Conservation (phyloP, 257 asterid species). For the Lycium barbarum region DNA sequence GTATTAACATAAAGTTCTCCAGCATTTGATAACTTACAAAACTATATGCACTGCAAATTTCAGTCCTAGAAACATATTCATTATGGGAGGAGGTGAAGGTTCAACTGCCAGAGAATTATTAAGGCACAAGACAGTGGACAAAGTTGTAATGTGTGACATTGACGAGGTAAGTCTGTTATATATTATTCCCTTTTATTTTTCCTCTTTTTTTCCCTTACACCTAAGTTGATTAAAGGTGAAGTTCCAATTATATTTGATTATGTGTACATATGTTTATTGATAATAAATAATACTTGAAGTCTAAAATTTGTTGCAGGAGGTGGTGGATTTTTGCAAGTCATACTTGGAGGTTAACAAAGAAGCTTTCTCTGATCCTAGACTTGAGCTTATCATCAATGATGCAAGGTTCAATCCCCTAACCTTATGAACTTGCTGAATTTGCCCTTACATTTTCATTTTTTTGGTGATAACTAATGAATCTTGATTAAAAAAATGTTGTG, state of each 20-base stretch:
- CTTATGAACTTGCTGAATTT: neutral
- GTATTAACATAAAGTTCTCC: neutral
- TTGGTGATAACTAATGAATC: neutral
- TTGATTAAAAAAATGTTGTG: neutral
- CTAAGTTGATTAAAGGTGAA: neutral
- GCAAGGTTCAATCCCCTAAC: slow-evolving; percentile 61
- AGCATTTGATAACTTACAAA: neutral
- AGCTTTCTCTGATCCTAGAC: slow-evolving; percentile 77
- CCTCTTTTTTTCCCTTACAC: neutral
- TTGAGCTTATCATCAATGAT: slow-evolving; percentile 81
- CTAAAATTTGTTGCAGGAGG: slow-evolving; percentile 52
- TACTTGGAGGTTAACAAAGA: slow-evolving; percentile 75
- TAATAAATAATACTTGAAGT: too few species aligned
- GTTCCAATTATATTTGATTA: too few species aligned
- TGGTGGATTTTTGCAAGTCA: slow-evolving; percentile 87
- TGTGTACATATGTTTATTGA: too few species aligned
- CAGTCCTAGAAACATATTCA: slow-evolving; percentile 87
- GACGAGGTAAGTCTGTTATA: slow-evolving; percentile 61
- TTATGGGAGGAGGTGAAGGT: slow-evolving; percentile 99
- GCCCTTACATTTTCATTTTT: neutral
- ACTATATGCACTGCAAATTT: neutral
- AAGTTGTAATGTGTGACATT: slow-evolving; percentile 94
- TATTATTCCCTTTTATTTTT: neutral
- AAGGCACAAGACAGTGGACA: slow-evolving; percentile 75
- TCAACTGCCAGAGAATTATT: slow-evolving; percentile 92